Base-by-base conservation (phyloP, 2,329 filamentous ascomycete genomes). In the Aspergillus quadrilineatus region DNA sequence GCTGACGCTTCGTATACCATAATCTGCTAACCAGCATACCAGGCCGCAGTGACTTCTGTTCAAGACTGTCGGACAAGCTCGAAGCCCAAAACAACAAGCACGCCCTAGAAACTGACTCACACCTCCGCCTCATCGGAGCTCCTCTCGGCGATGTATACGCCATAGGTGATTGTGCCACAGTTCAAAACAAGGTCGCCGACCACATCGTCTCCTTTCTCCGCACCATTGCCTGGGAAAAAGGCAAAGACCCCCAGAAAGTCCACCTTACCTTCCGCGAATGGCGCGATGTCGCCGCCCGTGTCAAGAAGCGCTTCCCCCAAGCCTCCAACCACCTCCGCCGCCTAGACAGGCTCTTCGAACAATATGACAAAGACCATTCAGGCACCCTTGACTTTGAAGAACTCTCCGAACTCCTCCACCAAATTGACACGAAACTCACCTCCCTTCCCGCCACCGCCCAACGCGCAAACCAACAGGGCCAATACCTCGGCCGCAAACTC, bases 161-260 rank as follows among this genome's bases (percentile, higher is more conserved):
- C 47, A 92, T 99, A 60, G 94, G 94, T 12, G 94, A 99, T 76
- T 97, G 94, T 77, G 82, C 90, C 6, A 99, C 95, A 0, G 93
- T 99, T 0, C 95, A 99, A 70, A 99, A 99, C 79, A 99, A 99
- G 65, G 82, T 97, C 1, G 90, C 92, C 3, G 90, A 96, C 69
- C 88, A 97, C 76, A 87, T 99, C 65, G 82, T 97, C 47, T 88
- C 85, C 17, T 99, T 97, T 76, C 82, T 99, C 9, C 91, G 92
- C 59, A 90, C 86, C 14, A 82, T 96, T 2, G 92, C 94, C 8
- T 97, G 89, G 87, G 93, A 96, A 74, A 90, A 89, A 62, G 93
- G 92, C 71, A 89, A 89, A 67, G 89, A 97, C 67, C 93, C 93
- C 0, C 87, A 96, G 71, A 89, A 86, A n/a, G 82, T 97, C 57